Base-by-base conservation (phyloP, 495 filamentous ascomycete species). In the Xylaria intraflava region DNA sequence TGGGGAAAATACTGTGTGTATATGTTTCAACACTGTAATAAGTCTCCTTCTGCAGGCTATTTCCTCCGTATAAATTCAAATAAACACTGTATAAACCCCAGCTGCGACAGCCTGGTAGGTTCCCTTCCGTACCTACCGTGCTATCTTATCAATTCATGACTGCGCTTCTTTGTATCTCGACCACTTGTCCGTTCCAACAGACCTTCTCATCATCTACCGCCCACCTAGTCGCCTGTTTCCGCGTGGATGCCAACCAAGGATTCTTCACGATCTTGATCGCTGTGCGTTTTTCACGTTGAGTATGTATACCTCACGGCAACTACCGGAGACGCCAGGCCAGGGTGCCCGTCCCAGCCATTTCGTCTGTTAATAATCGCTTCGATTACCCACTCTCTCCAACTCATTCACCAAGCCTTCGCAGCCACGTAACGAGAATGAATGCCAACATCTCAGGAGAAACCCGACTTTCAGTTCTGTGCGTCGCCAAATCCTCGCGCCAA, bases 191-290 rank as follows among this genome's bases (percentile, higher is more conserved):
- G 14, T 16, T 35, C 24, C 47, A 14, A 17, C 33, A 23, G 16
- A 49, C 47, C 29, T 38, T 49, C 22, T 6, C 46, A 49, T 38
- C 47, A 40, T 49, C 35, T 6, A 33, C 38, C 9, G n/a, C 35
- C 35, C 17, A 17, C 31, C 10, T 23, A 38, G 24, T 39, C 14
- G 7, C n/a, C 35, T 17, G 22, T 29, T 19, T 8, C 30, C 35
- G 23, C 19, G 47, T 23, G 12, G 20, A 27, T 11, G 9, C 14
- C 36, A 23, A n/a, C 14, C 4, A 9, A 49, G 36, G n/a, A n/a
- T 49, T 27, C 23, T 41, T 14, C 3, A 49, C 30, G 6, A 11
- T 16, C 20, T 17, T 29, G n/a, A 14, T n/a, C 33, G 1, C 12
- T 16, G 11, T 20, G 0, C 7, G 14, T 23, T 9, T 23, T 9